These are phyloP conservation scores for Globisporangium heterothallicum DNA, from an alignment of 352 stramenopile species.

Conservation along the genomic window DNA sequence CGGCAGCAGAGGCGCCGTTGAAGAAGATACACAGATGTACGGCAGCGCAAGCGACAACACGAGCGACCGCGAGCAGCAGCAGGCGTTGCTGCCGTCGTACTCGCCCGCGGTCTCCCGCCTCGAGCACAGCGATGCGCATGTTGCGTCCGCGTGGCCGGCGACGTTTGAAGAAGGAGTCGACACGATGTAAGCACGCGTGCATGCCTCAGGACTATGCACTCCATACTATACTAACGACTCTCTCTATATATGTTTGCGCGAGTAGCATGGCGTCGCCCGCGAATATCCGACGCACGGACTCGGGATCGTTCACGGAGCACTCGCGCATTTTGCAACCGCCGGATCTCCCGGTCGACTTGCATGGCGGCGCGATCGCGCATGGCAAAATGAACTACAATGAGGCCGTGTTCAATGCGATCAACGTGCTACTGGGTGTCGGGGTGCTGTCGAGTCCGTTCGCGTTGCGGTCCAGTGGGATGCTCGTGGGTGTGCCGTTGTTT, in stretches of 20 bases:
- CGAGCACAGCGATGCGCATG: constrained; percentile 20
- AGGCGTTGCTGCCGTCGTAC: constrained; percentile 57
- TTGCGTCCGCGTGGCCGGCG: constrained; percentile 48
- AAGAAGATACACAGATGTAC: constrained; percentile 8
- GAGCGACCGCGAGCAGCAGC: constrained; percentile 15
- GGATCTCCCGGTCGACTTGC: constrained; percentile 2
- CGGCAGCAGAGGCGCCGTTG: neutral
- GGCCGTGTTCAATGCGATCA: constrained; percentile 81
- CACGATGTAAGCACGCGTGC: constrained; percentile 24
- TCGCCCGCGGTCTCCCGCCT: constrained; percentile 42
- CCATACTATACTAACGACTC: neutral
- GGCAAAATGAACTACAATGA: constrained; percentile 70
- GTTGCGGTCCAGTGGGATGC: constrained; percentile 66
- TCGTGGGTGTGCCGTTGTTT: constrained; percentile 69
- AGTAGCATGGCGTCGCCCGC: constrained; percentile 53
- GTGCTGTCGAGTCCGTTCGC: constrained; percentile 83
- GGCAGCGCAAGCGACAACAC: constrained; percentile 44
- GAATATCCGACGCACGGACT: constrained; percentile 24
- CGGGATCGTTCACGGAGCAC: constrained; percentile 39
- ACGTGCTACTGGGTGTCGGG: constrained; percentile 80
- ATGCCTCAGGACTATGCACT: neutral
- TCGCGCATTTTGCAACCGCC: constrained; percentile 31
- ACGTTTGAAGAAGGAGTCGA: constrained; percentile 74
- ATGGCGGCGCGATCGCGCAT: constrained; percentile 13
- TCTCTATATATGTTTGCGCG: constrained; percentile 6